Conservation (phyloP, 2,329 filamentous ascomycete genomes). For the Cladosporium velox region DNA sequence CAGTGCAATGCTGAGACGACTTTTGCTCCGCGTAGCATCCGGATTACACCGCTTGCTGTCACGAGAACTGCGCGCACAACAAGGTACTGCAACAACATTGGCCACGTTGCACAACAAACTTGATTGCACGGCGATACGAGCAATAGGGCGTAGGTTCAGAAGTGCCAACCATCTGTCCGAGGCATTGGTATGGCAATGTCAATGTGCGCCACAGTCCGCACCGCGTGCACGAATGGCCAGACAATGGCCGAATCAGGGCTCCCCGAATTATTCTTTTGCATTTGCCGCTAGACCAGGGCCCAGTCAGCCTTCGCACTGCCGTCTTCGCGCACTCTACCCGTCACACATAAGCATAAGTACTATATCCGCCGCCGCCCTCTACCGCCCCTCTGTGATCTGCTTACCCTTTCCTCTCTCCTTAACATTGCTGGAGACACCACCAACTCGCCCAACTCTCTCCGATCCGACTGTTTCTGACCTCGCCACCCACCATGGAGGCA, state of each 20-base stretch:
- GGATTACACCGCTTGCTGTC: background rate
- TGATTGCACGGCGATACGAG: background rate
- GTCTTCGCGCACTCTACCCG: slow-evolving; percentile 12
- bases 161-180: background rate
- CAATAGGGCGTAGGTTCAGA: background rate
- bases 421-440: background rate
- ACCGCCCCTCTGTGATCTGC: slow-evolving; percentile 7
- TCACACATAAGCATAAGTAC: slow-evolving; percentile 20
- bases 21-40: background rate
- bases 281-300: slow-evolving; percentile 14
- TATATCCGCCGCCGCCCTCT: slow-evolving; percentile 5
- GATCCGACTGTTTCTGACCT: slow-evolving; percentile 1
- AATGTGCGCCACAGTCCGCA: background rate
- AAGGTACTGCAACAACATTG: background rate
- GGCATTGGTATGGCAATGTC: background rate
- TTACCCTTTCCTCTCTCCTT: background rate
- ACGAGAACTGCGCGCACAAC: background rate
- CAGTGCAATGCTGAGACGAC: background rate
- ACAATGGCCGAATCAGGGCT: background rate
- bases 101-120: background rate
- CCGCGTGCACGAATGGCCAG: background rate
- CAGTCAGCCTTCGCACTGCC: slow-evolving; percentile 11
- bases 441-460: background rate
- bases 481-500: slow-evolving; percentile 70
- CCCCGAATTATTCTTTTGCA: slow-evolving; percentile 11